phyloP scores from a whole-genome alignment of 768 basidiomycete genomes.

The Dacryopinax primogenitus region DNA sequence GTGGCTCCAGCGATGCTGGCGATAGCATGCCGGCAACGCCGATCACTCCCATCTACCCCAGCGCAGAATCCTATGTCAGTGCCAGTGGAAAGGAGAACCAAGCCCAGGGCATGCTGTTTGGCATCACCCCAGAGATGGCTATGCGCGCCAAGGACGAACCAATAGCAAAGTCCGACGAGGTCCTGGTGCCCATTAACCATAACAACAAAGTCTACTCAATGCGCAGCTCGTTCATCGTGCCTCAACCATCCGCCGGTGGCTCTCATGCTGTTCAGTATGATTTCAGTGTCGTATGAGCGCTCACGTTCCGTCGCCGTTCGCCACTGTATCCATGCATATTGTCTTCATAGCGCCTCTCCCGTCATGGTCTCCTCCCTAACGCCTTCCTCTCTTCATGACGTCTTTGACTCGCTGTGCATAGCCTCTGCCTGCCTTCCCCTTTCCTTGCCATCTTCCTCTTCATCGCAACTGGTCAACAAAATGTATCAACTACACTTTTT shows the following conservation, averaged over 20 bases:
- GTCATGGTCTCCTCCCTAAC: background rate
- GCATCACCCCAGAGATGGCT: background rate
- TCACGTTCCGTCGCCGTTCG: background rate
- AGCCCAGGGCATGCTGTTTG: background rate
- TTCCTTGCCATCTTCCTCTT: background rate
- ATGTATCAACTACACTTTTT: conserved; percentile 8
- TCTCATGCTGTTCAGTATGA: conserved; percentile 7
- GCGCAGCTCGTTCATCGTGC: background rate
- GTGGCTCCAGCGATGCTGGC: conserved; percentile 2
- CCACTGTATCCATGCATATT: background rate
- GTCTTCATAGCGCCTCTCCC: conserved; percentile 4
- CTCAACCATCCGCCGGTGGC: background rate
- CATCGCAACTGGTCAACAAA: conserved; percentile 5
- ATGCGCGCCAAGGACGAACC: conserved; percentile 4
- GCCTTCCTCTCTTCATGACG: background rate
- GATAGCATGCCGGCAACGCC: conserved; percentile 7
- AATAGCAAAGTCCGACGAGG: background rate
- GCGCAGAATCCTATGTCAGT: background rate
- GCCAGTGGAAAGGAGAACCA: background rate
- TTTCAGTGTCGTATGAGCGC: conserved; percentile 7
- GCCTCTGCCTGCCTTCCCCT: background rate
- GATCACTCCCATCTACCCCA: conserved; percentile 1
- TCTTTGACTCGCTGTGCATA: conserved; percentile 1
- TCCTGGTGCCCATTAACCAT: background rate
- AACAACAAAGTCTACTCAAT: background rate